Evolutionary conservation across 495 filamentous ascomycete species (phyloP), one percentile per base, ranked within the genome.

Genomic region (Aspergillus coremiiformis): DNA sequence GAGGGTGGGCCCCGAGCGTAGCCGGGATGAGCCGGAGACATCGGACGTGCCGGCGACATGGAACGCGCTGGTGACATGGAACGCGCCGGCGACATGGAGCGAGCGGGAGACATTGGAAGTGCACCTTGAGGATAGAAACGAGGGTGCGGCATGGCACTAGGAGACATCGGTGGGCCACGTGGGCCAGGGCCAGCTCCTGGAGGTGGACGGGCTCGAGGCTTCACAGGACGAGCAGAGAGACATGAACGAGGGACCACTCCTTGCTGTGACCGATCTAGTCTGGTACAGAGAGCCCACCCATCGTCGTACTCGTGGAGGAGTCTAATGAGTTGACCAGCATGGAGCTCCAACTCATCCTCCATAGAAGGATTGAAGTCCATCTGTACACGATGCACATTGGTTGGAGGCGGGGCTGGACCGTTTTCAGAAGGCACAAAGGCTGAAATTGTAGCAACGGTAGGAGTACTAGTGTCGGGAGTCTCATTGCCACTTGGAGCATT

Each of bases 241-340:
- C 94, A 97, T 30, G 90, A 95, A 29, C 93, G 83, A 17, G 93
- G 93, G 49, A 84, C 89, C 44, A 97, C 94, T 68, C 93, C 93
- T 71, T 96, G 90, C 58, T 86, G 78, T 39, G 89, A 89, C 44
- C 89, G 84, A 68, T 97, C 92, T 43, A 97, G 81, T 54, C 87
- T 86, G 60, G 86, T 83, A 68, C 93, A 97, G 47, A 96, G 86
- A 57, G 91, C 88, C 93, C 93, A 99, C 64, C 93, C 93, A 74
- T 99, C 93, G 65, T 99, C 94, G 66, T 97, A 99, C 67, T 96
- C 92, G 57, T 97, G 90, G 30, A 97, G 67, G 54, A 99, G 74
- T 48, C 92, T 78, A 24, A 97, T 86, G 4, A 99, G 76, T 49
- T 89, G 81, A 56, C 93, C 93, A 41, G 83, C 76, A 37, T 71